Evolutionary conservation across 2,329 filamentous ascomycete species (phyloP).

Genomic region (Lachnum nothofagi): DNA sequence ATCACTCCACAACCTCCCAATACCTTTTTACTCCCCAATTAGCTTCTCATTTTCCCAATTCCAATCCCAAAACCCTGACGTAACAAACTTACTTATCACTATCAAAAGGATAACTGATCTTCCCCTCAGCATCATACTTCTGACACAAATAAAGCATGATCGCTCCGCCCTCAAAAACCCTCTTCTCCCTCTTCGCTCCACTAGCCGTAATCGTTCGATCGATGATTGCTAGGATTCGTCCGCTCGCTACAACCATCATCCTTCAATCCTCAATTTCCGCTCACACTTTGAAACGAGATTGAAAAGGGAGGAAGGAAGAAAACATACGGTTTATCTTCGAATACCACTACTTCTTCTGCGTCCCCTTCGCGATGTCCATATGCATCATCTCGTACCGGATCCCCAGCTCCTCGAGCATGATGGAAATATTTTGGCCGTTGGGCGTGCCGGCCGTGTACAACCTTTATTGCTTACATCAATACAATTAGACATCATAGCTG

Average conservation of each 20-base stretch:
- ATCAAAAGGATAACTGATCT: conserved; percentile 69
- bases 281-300: neutral
- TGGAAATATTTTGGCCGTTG: conserved; percentile 83
- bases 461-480: conserved; percentile 34
- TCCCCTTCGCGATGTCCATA: conserved; percentile 66
- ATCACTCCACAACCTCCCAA: conserved; percentile 74
- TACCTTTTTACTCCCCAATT: conserved; percentile 62
- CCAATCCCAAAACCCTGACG: neutral
- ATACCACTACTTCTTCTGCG: conserved; percentile 79
- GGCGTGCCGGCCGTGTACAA: conserved; percentile 78
- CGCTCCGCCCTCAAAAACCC: conserved; percentile 73
- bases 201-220: conserved; percentile 49
- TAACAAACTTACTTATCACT: conserved; percentile 32
- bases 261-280: neutral
- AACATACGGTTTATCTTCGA: conserved; percentile 66
- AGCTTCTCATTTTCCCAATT: neutral
- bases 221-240: conserved; percentile 80
- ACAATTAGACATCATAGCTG: neutral
- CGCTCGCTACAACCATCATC: conserved; percentile 52
- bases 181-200: no score
- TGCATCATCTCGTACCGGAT: conserved; percentile 67
- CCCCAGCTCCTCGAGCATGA: conserved; percentile 74
- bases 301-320: neutral
- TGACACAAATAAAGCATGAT: conserved; percentile 78
- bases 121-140: conserved; percentile 72